Conservation (phyloP, 176 grass and related monocot genomes). For the Cenchrus americanus region DNA sequence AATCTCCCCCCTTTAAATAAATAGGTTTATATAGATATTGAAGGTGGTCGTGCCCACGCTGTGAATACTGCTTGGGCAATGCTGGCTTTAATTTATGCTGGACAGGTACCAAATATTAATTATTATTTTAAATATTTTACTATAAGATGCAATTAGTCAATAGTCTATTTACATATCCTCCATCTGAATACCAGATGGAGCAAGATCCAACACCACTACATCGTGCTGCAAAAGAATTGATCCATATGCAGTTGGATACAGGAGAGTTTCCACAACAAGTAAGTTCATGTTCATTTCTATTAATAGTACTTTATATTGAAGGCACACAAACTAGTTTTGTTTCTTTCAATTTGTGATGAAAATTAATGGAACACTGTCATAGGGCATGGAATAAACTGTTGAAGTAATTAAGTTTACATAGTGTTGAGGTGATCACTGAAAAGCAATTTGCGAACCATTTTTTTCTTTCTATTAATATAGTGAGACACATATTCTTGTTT, state of each 20-base stretch:
- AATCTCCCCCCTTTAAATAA: neutral
- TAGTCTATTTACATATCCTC: neutral
- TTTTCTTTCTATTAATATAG: too few relatives aligned
- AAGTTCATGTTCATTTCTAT: neutral
- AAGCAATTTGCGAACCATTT: too few relatives aligned
- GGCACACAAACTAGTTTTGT: neutral
- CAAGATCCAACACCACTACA: constrained; percentile 50
- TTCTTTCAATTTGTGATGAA: neutral
- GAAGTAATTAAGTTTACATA: too few relatives aligned
- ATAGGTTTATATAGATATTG: constrained; percentile 56
- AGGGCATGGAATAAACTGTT: too few relatives aligned
- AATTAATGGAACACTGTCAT: too few relatives aligned
- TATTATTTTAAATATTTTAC: neutral
- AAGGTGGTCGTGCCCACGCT: constrained; percentile 47
- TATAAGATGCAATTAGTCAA: neutral
- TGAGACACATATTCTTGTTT: too few relatives aligned
- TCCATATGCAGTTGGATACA: constrained; percentile 49
- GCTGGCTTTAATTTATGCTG: constrained; percentile 62
- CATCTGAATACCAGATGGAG: constrained; percentile 32
- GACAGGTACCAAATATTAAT: neutral
- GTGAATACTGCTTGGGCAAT: constrained; percentile 76
- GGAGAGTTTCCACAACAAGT: constrained; percentile 54
- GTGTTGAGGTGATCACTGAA: too few relatives aligned
- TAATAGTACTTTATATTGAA: neutral
- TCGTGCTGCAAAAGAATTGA: constrained; percentile 42